Conservation (phyloP, 1,284 basidiomycete species). For the Marasmius sp. region DNA sequence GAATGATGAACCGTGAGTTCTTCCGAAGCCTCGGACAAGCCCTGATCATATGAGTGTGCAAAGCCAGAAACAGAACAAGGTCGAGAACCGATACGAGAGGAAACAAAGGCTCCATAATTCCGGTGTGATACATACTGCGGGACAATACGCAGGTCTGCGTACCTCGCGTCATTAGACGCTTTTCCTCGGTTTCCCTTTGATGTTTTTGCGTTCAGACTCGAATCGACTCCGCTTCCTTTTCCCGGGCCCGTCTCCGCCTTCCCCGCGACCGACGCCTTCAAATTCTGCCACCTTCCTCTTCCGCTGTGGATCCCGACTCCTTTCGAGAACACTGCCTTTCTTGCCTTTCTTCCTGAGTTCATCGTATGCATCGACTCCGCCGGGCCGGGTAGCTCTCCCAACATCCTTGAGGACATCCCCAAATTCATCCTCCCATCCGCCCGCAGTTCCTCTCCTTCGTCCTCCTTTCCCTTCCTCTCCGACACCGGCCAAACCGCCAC, state of each 20-base stretch:
- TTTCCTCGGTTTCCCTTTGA: constrained; percentile 38
- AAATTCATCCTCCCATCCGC: constrained; percentile 84
- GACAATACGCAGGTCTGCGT: neutral
- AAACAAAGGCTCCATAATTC: neutral
- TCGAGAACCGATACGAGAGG: neutral
- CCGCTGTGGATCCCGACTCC: constrained; percentile 36
- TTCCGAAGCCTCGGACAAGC: no score
- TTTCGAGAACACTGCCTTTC: constrained; percentile 61
- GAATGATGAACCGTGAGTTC: neutral
- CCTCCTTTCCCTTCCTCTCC: constrained; percentile 36
- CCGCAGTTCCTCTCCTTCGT: constrained; percentile 59
- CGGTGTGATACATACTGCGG: no score
- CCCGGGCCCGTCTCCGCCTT: constrained; percentile 23
- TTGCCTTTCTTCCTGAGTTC: constrained; percentile 68
- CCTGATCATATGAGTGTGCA: neutral
- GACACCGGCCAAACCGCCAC: constrained; percentile 50
- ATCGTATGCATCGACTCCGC: constrained; percentile 72
- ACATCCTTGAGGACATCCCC: constrained; percentile 73
- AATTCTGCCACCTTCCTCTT: constrained; percentile 41
- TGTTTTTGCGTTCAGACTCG: constrained; percentile 67
- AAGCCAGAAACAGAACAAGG: neutral
- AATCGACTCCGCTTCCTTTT: constrained; percentile 73
- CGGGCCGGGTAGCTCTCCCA: constrained; percentile 39
- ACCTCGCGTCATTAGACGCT: neutral
- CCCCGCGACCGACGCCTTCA: constrained; percentile 41